Percentiles rank a stretch among this genome's conserved stretches.
Conservation (phyloP, 805 yeast genomes). For the Yamadazyma phyllophila region DNA sequence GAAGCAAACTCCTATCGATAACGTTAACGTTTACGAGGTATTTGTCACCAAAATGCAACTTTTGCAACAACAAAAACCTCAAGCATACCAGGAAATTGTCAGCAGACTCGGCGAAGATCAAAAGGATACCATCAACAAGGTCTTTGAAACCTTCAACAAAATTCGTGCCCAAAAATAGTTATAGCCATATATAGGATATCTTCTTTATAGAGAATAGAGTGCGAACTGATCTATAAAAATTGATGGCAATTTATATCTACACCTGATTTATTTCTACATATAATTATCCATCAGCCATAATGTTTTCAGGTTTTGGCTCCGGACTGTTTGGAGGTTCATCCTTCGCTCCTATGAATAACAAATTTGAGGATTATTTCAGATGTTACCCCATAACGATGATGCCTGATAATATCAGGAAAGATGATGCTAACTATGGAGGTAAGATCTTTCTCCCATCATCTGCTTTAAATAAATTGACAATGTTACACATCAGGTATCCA, state of each 20-base stretch:
- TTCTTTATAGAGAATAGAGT: background rate
- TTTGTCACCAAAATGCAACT: conserved; percentile 54
- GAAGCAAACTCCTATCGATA: conserved; percentile 76
- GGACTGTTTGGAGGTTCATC: conserved; percentile 33
- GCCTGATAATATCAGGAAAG: conserved; percentile 71
- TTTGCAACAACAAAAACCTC: conserved; percentile 48
- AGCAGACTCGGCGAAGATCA: conserved; percentile 37
- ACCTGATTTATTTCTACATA: background rate
- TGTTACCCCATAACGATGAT: conserved; percentile 91
- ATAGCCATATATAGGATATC: background rate
- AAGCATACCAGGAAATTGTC: conserved; percentile 49
- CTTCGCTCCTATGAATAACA: conserved; percentile 29
- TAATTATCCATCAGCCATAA: conserved; percentile 8
- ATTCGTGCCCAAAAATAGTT: conserved; percentile 2
- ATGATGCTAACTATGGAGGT: conserved; percentile 89
- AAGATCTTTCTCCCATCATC: conserved; percentile 93
- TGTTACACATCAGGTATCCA: conserved; percentile 91
- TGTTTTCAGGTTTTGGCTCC: conserved; percentile 46
- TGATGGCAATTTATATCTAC: conserved; percentile 5
- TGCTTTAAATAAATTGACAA: conserved; percentile 81
- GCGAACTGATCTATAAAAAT: background rate
- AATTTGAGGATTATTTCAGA: conserved; percentile 84
- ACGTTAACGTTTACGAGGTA: conserved; percentile 64
- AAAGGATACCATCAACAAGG: conserved; percentile 20
- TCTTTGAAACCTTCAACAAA: conserved; percentile 12